A percentile compares a stretch with the other conserved stretches of the same genome.
Conservation (phyloP, 176 grass and related monocot genomes). For the Zea mays region DNA sequence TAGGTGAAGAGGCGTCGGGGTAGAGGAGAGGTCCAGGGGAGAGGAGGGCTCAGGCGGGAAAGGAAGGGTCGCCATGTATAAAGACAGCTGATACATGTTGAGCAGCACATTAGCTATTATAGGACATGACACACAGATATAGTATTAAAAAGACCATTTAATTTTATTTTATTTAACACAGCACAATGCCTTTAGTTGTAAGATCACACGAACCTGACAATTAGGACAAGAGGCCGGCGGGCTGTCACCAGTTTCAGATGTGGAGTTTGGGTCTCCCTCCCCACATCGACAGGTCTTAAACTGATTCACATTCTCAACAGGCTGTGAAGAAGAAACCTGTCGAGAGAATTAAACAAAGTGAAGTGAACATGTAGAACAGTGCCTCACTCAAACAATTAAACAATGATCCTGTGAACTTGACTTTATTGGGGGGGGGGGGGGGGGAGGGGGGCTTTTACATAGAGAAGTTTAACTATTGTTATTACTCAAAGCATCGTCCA, state of each 20-base stretch:
- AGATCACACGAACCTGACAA: constrained; percentile 64
- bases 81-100: neutral
- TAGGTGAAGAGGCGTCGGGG: too few species aligned
- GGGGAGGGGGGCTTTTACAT: too few species aligned
- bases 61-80: too few species aligned
- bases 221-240: constrained; percentile 54
- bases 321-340: constrained; percentile 70
- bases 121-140: too few species aligned
- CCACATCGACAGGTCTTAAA: constrained; percentile 70
- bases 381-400: too few species aligned
- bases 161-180: neutral
- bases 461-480: too few species aligned
- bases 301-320: constrained; percentile 58
- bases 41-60: too few species aligned
- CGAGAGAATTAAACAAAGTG: constrained; percentile 35
- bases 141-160: neutral
- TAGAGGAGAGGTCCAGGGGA: too few species aligned
- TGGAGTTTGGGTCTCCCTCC: constrained; percentile 58
- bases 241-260: constrained; percentile 66
- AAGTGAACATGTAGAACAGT: neutral
- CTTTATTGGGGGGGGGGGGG: too few species aligned
- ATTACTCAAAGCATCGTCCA: neutral
- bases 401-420: too few species aligned
- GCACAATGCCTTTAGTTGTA: constrained; percentile 12
- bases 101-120: too few species aligned